Evolutionary conservation across 179 eudicot species (phyloP).

Genomic region (Sideroxylon spinosum): DNA sequence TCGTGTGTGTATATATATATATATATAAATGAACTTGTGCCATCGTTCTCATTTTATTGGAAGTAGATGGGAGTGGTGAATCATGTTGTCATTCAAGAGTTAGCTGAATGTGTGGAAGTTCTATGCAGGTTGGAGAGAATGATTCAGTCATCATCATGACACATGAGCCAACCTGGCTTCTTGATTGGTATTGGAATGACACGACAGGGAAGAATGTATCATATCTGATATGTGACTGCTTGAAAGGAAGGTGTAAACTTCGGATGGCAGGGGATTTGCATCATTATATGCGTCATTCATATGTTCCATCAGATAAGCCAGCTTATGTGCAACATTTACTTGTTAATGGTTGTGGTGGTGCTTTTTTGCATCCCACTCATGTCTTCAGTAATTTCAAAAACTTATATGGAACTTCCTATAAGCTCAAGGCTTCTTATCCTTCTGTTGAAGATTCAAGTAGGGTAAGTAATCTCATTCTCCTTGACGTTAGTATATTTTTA

Average conservation of each 20-base stretch:
- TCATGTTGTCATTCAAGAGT: neutral
- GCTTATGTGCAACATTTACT: slow-evolving; percentile 79
- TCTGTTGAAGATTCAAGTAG: slow-evolving; percentile 94
- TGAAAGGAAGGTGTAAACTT: slow-evolving; percentile 89
- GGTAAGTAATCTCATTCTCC: slow-evolving; percentile 36
- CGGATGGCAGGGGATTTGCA: slow-evolving; percentile 96
- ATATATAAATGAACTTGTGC: neutral
- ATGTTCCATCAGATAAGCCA: slow-evolving; percentile 76
- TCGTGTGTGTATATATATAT: neutral
- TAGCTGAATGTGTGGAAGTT: neutral
- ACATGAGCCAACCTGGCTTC: slow-evolving; percentile 96
- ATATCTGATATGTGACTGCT: slow-evolving; percentile 62
- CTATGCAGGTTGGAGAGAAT: slow-evolving; percentile 59
- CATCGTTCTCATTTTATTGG: neutral
- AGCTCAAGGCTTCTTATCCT: slow-evolving; percentile 81
- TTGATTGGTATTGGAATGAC: slow-evolving; percentile 94
- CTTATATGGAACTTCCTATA: slow-evolving; percentile 56
- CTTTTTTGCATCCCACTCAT: slow-evolving; percentile 98
- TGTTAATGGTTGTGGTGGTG: slow-evolving; percentile 98
- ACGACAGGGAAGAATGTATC: slow-evolving; percentile 76
- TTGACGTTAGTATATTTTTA: slow-evolving; percentile 8
- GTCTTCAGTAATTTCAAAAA: slow-evolving; percentile 70
- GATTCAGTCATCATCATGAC: slow-evolving; percentile 93
- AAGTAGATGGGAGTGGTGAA: neutral
- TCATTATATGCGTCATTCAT: slow-evolving; percentile 95